Evolutionary conservation across 2,329 filamentous ascomycete genomes (phyloP), one percentile per base, ranked within the genome.

Genomic region (Botryosphaeria dothidea): DNA sequence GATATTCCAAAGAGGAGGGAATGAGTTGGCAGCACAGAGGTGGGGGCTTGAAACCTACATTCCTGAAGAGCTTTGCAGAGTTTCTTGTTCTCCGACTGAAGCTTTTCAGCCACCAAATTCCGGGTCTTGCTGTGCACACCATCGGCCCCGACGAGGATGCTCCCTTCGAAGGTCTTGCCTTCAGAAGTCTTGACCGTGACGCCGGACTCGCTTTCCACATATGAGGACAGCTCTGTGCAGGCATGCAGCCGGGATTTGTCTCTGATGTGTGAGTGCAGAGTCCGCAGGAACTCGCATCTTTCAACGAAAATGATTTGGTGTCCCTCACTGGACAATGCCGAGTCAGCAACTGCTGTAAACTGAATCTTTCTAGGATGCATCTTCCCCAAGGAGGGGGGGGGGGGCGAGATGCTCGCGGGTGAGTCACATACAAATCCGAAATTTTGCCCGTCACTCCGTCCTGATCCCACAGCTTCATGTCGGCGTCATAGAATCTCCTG

Each of bases 81-180:
- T 46, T 46, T 7, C 19, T 21, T 6, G 8, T 23, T 7, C 19
- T 21, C 43, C 2, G 8, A 9, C 8, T 21, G 19, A 46, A 46
- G n/a, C 43, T 46, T 25, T 9, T 46, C n/a, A 23, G 43, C 43
- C n/a, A 46, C 8, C 19, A 46, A 19, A 8, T 21, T 46, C 7
- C 46, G 9, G n/a, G 25, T 29, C 23, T 17, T 29, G 62, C 62
- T 45, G 62, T 58, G 46, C 5, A 62, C 56, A 19, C 65, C 65
- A 25, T 66, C 61, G 34, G 65, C 65, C 21, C 65, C 65, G 21
- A 66, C 62, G 34, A 66, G 19, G 11, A 66, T 62, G 36, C 54
- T 49, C 21, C 65, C 65, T 19, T 17, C 15, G 60, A 27, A 51
- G 21, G 19, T 27, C 34, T 48, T 38, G 25, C 60, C 65, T 49